Percentiles rank a stretch among this genome's conserved stretches.
Conservation (phyloP, 345 rosid species). For the Eucalyptus grandis region DNA sequence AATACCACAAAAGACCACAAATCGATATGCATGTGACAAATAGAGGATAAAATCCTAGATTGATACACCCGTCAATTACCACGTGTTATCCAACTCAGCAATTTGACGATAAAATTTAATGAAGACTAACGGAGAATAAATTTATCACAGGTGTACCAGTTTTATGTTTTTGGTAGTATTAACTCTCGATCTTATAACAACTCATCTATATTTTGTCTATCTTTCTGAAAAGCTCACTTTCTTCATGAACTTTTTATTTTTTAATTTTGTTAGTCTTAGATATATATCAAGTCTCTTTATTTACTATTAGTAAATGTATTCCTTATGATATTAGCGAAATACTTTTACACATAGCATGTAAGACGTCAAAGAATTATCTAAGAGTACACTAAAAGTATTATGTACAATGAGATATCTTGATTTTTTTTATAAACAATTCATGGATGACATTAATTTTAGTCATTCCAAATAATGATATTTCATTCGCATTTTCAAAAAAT, state of each 20-base stretch:
- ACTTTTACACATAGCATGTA: neutral
- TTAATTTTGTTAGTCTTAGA: too few relatives aligned
- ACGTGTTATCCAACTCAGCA: rapidly evolving
- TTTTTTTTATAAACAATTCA: neutral
- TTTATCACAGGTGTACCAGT: rapidly evolving
- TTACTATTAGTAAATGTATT: too few relatives aligned
- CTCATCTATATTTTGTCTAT: too few relatives aligned
- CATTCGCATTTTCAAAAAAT: neutral
- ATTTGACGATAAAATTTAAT: rapidly evolving
- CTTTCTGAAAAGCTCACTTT: neutral
- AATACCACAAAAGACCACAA: rapidly evolving
- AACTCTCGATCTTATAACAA: too few relatives aligned
- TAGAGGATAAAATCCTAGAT: too few relatives aligned
- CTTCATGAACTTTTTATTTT: neutral
- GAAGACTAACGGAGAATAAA: too few relatives aligned
- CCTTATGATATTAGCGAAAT: neutral
- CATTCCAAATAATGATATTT: neutral
- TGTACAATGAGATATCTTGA: too few relatives aligned
- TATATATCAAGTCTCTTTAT: too few relatives aligned
- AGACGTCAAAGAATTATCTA: neutral
- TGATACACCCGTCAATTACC: too few relatives aligned
- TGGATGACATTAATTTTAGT: neutral
- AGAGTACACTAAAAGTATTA: neutral
- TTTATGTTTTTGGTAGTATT: too few relatives aligned
- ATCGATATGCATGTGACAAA: rapidly evolving